Evolutionary conservation across 495 filamentous ascomycete species (phyloP), one percentile per base, ranked within the genome.

Genomic region (Stereocaulon alpinum): DNA sequence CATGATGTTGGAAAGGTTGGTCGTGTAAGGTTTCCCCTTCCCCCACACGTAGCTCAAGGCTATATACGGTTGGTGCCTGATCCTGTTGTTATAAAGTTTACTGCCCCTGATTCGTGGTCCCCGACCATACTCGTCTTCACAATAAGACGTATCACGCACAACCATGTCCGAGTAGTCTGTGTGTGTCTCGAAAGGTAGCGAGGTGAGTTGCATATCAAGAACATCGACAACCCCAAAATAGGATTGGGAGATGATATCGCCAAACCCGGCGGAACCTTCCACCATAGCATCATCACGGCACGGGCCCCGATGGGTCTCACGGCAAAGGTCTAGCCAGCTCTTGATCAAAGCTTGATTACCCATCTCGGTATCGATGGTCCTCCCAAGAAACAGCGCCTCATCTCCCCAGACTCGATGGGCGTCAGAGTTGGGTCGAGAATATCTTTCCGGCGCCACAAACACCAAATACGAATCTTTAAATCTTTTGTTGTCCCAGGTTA

Each of bases 311-410:
- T 55, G 53, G 18, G 53, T 43, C 40, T 55, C 18, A 43, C 53
- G 27, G 53, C 53, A 55, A 22, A 55, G 22, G 5, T 55, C 40
- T 40, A 55, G 53, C 53, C 53, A 55, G 53, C 53, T 55, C 53
- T 44, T 55, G 53, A 55, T 55, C 53, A 55, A 30, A 17, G 53
- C 53, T 55, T 43, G 53, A 29, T 43, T 55, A 6, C 40, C 40
- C 37, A 42, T 43, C 40, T 55, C 53, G n/a, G 22, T 43, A 18
- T 43, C 40, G 53, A 44, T 55, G n/a, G 20, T 55, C 40, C 40
- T 55, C 9, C 53, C 53, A 42, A 55, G 53, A 20, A 55, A 55
- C 5, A 55, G 53, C 20, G 22, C 53, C 40, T 55, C 53, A 18
- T 44, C 18, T 32, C 24, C 22, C 53, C 53, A 55, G 7, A 55